phyloP scores from a whole-genome alignment of 768 basidiomycete species.

The Trametes maxima region DNA sequence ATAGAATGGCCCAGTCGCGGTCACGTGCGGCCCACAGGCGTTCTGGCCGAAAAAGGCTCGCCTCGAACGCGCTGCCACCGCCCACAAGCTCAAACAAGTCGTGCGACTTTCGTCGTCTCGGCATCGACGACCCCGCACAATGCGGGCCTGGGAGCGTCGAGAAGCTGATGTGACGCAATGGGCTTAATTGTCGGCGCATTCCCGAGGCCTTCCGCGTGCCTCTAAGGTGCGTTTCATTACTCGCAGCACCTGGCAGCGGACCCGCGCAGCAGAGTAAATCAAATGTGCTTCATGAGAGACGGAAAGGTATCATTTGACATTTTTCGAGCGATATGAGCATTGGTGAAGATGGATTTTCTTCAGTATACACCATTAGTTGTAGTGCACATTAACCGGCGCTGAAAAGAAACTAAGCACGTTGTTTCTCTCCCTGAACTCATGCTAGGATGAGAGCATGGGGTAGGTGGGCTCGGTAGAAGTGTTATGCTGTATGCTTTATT shows the following conservation, averaged over 20 bases:
- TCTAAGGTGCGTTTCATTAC: background rate
- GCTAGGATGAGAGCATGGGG: too few species aligned
- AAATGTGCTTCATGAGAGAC: too few species aligned
- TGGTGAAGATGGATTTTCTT: too few species aligned
- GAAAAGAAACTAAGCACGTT: too few species aligned
- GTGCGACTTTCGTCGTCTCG: conserved; percentile 1
- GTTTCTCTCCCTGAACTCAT: too few species aligned
- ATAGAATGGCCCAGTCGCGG: conserved; percentile 22
- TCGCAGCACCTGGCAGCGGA: background rate
- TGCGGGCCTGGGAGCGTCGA: background rate
- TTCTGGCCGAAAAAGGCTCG: conserved; percentile 24
- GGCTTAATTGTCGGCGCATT: background rate
- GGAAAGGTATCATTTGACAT: too few species aligned
- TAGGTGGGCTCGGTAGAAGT: too few species aligned
- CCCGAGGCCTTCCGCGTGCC: background rate
- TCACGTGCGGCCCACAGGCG: conserved; percentile 23
- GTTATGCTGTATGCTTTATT: too few species aligned
- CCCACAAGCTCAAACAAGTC: conserved; percentile 23
- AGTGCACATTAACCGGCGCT: too few species aligned
- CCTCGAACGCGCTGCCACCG: conserved; percentile 15
- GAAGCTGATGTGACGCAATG: conserved; percentile 1
- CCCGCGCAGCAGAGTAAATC: too few species aligned
- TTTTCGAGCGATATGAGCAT: too few species aligned
- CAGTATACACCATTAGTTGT: too few species aligned
- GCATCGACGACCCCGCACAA: background rate